These are phyloP conservation scores for Trichoderma guizhouense DNA, from an alignment of 2,329 filamentous ascomycete genomes.

Conservation along the genomic window DNA sequence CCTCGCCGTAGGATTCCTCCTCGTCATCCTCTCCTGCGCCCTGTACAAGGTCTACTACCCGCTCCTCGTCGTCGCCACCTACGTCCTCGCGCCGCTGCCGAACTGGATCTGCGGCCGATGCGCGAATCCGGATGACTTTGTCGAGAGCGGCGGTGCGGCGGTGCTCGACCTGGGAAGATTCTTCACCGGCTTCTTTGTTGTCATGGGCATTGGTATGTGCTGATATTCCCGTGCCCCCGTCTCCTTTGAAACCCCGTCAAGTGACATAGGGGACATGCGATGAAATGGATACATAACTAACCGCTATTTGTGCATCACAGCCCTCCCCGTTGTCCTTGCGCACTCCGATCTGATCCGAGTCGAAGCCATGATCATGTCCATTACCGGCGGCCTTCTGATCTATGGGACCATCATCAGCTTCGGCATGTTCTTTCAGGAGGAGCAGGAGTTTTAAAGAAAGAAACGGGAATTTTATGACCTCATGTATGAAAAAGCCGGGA, in stretches of 20 bases:
- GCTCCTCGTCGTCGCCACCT: slow-evolving; percentile 91
- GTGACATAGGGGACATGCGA: not conserved
- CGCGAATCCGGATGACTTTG: slow-evolving; percentile 92
- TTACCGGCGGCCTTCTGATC: slow-evolving; percentile 87
- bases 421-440: slow-evolving; percentile 96
- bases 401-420: slow-evolving; percentile 99
- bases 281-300: not conserved
- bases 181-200: slow-evolving; percentile 88
- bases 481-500: not conserved
- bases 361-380: slow-evolving; percentile 91
- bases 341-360: slow-evolving; percentile 79
- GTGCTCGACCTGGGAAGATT: slow-evolving; percentile 93
- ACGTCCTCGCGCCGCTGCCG: slow-evolving; percentile 86
- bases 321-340: slow-evolving; percentile 81
- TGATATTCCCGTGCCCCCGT: not conserved
- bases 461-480: not conserved
- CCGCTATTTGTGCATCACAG: slow-evolving; percentile 34
- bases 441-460: slow-evolving; percentile 77
- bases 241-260: not conserved
- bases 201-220: slow-evolving; percentile 91
- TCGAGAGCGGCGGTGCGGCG: slow-evolving; percentile 76
- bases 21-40: slow-evolving; percentile 96
- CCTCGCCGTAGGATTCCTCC: slow-evolving; percentile 95
- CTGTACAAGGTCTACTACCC: slow-evolving; percentile 94
- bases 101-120: slow-evolving; percentile 94